A percentile compares a stretch with the other conserved stretches of the same genome.
Conservation (phyloP, 805 yeast genomes). For the Candida odintsovae region DNA sequence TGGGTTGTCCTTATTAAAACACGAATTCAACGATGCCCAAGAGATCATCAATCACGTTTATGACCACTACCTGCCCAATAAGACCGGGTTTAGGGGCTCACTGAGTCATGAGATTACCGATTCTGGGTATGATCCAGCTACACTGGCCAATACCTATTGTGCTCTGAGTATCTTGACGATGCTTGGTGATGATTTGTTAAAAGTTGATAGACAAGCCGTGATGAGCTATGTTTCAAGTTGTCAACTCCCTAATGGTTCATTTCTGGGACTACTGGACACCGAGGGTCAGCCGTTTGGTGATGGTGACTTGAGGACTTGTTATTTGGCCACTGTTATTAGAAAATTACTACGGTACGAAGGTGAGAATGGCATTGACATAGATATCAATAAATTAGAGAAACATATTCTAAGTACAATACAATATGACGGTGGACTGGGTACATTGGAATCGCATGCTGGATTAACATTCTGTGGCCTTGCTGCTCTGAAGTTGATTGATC, state of each 20-base stretch:
- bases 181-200: constrained; percentile 36
- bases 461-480: constrained; percentile 80
- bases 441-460: constrained; percentile 78
- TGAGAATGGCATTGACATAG: constrained; percentile 31
- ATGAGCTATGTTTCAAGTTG: constrained; percentile 52
- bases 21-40: constrained; percentile 25
- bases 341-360: constrained; percentile 33
- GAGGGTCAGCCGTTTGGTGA: constrained; percentile 45
- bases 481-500: constrained; percentile 39
- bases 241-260: constrained; percentile 57
- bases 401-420: constrained; percentile 34
- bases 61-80: constrained; percentile 34
- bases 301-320: constrained; percentile 65
- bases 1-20: constrained; percentile 34
- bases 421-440: constrained; percentile 71
- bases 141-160: constrained; percentile 71
- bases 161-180: constrained; percentile 54
- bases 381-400: constrained; percentile 31
- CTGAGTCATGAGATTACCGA: constrained; percentile 33
- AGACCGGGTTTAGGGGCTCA: constrained; percentile 56
- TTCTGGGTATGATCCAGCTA: constrained; percentile 49
- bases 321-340: constrained; percentile 64
- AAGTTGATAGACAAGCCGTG: constrained; percentile 38
- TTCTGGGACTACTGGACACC: constrained; percentile 37
- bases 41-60: constrained; percentile 40